Percentiles rank a stretch among this genome's conserved stretches.
These are phyloP conservation scores for Phytophthora agathidicida DNA, from an alignment of 352 stramenopile species.

Conservation along the genomic window DNA sequence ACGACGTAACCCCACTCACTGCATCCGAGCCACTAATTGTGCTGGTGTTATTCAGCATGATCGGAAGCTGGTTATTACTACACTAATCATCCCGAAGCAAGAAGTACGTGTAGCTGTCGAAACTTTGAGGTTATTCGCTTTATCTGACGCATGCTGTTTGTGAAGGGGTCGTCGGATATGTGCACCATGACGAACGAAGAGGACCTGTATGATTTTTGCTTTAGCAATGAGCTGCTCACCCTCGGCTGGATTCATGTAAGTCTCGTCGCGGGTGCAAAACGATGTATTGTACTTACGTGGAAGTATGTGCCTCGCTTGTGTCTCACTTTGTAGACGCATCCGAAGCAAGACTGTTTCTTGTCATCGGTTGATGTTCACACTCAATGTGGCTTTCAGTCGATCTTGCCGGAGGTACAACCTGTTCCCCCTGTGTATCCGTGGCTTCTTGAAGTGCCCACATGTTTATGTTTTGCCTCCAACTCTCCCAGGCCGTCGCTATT, in stretches of 20 bases:
- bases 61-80: slow-evolving; percentile 71
- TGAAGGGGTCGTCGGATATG: slow-evolving; percentile 84
- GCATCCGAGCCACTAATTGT: slow-evolving; percentile 1
- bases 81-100: slow-evolving; percentile 90
- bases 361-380: slow-evolving; percentile 92
- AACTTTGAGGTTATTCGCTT: not conserved
- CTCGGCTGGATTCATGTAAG: slow-evolving; percentile 92
- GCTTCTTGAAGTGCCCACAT: slow-evolving; percentile 2
- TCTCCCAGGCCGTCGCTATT: slow-evolving; percentile 75
- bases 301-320: not conserved
- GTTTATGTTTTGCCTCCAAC: slow-evolving; percentile 5
- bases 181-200: slow-evolving; percentile 89
- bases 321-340: slow-evolving; percentile 68
- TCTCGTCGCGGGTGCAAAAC: not conserved
- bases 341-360: slow-evolving; percentile 88
- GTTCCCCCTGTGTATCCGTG: not conserved
- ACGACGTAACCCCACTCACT: too few relatives aligned
- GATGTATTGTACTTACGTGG: not conserved
- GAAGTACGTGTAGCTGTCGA: slow-evolving; percentile 43
- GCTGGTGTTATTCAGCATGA: slow-evolving; percentile 42
- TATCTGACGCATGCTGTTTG: not conserved
- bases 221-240: slow-evolving; percentile 84
- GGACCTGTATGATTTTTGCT: slow-evolving; percentile 90
- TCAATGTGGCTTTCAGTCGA: slow-evolving; percentile 90
- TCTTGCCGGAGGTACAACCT: slow-evolving; percentile 76